phyloP scores from a whole-genome alignment of 2,329 filamentous ascomycete species.

The Helminthosporium solani region DNA sequence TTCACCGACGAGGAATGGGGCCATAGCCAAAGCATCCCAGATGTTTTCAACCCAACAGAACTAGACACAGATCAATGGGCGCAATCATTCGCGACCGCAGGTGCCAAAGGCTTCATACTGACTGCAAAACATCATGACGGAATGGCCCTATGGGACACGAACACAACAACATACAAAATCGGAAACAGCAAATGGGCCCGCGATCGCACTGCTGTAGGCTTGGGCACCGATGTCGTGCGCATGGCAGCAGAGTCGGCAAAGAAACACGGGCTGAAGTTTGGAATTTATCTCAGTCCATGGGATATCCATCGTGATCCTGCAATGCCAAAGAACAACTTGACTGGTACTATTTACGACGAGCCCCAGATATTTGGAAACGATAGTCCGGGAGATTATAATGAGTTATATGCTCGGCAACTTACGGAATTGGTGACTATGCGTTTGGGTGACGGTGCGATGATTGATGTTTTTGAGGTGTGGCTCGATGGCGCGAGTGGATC shows the following conservation, averaged over 20 bases:
- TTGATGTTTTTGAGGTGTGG: slow-evolving; percentile 17
- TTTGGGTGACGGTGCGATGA: slow-evolving; percentile 6
- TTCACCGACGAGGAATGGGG: slow-evolving; percentile 21
- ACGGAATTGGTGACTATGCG: slow-evolving; percentile 13
- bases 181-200: slow-evolving; percentile 34
- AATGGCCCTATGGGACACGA: slow-evolving; percentile 41
- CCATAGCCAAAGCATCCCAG: slow-evolving; percentile 10
- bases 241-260: slow-evolving; percentile 36
- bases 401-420: slow-evolving; percentile 24
- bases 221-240: slow-evolving; percentile 34
- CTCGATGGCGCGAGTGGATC: slow-evolving; percentile 18
- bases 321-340: slow-evolving; percentile 34
- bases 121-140: slow-evolving; percentile 44
- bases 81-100: slow-evolving; percentile 19
- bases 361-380: slow-evolving; percentile 40
- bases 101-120: slow-evolving; percentile 40
- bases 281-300: slow-evolving; percentile 41
- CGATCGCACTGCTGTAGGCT: slow-evolving; percentile 22
- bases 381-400: slow-evolving; percentile 36
- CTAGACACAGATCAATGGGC: slow-evolving; percentile 20
- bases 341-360: slow-evolving; percentile 36
- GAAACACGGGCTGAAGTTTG: slow-evolving; percentile 38
- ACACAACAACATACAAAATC: slow-evolving; percentile 38
- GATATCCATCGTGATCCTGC: slow-evolving; percentile 42
- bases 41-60: slow-evolving; percentile 13